Evolutionary conservation across 192 early-diverging fungal genomes (phyloP), one percentile per base, ranked within the genome.

Genomic region (Linnemannia schmuckeri): DNA sequence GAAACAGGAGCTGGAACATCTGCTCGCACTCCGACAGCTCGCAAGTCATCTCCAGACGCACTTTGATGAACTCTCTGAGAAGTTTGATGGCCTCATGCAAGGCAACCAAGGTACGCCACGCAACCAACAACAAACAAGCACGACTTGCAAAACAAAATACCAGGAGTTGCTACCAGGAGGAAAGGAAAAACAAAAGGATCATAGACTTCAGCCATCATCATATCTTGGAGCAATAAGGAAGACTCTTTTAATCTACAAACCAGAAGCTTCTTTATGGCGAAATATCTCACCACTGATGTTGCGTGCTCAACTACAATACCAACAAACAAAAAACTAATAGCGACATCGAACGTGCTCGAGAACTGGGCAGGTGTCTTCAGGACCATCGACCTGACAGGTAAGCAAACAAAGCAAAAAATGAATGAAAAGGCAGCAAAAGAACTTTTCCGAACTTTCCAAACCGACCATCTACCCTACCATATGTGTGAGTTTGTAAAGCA

Each of bases 11-110:
- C 73, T 85, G 40, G 82, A 85, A 49, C 82, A 85, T 24, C 66
- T 85, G 20, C 68, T 75, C 5, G 61, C 70, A 2, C 74, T 85
- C 1, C 33, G 78, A 13, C 82, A 85, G 49, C 61, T 85, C 8
- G 72, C 82, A 9, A 79, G 66, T 72, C 82, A 79, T 75, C 77
- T 85, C 24, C 72, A 76, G 52, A 85, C 77, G 4, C 82, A 85
- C 70, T 85, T 85, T 69, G 82, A 85, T 52, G 82, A 79, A 37
- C 77, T 85, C 33, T 85, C 82, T 2, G 82, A 85, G 10, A 85
- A 85, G 61, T 85, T 85, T 61, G 82, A 85, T 30, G 82, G 63
- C 33, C 40, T 85, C 18, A 68, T 57, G 9, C 82, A 85, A 41
- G 82, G 82, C 47, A 85, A 85, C 74, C 73, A 79, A 76, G 82